Conservation (phyloP, 106 monocot genomes). For the Allium fistulosum region DNA sequence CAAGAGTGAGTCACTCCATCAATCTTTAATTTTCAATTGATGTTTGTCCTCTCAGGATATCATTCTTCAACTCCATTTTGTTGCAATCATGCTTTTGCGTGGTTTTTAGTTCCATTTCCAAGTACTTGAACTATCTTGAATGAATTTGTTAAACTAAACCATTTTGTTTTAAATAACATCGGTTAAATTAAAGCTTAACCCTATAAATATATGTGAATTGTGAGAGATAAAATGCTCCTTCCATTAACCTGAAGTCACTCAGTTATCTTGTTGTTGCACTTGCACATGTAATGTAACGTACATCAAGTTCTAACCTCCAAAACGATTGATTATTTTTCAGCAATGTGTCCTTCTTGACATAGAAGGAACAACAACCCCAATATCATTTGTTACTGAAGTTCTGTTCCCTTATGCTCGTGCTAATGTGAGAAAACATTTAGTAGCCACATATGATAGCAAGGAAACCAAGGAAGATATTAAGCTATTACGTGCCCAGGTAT, state of each 20-base stretch:
- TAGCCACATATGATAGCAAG: slow-evolving; percentile 57
- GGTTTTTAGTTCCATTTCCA: too few species aligned
- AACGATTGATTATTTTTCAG: slow-evolving; percentile 27
- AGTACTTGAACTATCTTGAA: too few species aligned
- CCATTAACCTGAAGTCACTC: too few species aligned
- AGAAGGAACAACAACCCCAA: slow-evolving; percentile 97
- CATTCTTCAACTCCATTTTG: background rate
- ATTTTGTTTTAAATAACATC: background rate
- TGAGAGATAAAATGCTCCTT: too few species aligned
- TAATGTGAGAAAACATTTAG: slow-evolving; percentile 87
- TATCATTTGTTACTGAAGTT: slow-evolving; percentile 91
- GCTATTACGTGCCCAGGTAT: slow-evolving; percentile 75
- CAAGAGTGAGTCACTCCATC: slow-evolving; percentile 34
- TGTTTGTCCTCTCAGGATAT: slow-evolving; percentile 9
- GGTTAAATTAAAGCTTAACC: background rate
- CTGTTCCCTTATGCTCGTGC: slow-evolving; percentile 92
- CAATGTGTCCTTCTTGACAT: slow-evolving; percentile 84
- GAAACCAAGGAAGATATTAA: slow-evolving; percentile 93
- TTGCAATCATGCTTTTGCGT: too few species aligned
- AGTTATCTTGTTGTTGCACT: too few species aligned
- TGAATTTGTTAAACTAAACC: too few species aligned
- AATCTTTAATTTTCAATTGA: background rate
- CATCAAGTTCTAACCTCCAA: background rate
- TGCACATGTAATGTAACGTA: too few species aligned
- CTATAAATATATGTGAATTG: too few species aligned